Conservation (phyloP, 805 yeast species). For the Suhomyces kilbournensis region DNA sequence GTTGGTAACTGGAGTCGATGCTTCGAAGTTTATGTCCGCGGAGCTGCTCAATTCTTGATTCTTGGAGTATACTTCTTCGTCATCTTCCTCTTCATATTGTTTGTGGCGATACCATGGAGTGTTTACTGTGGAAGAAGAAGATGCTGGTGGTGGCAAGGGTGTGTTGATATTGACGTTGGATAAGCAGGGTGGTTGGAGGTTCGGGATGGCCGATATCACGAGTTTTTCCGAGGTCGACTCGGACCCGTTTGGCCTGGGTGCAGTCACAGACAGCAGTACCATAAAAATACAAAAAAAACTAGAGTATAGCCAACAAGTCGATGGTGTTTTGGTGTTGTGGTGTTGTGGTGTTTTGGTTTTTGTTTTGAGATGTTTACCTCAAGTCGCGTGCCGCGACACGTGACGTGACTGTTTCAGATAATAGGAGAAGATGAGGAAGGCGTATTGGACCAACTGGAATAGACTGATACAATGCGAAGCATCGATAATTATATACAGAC, state of each 20-base stretch:
- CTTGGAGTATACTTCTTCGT: conserved; percentile 2
- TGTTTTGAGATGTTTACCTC: background rate
- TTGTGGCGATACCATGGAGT: conserved; percentile 10
- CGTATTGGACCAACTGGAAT: no score
- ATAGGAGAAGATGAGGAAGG: no score
- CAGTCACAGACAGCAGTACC: background rate
- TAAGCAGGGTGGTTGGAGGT: conserved; percentile 10
- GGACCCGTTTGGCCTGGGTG: background rate
- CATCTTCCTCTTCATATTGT: conserved; percentile 8
- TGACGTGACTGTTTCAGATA: background rate
- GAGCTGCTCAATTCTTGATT: background rate
- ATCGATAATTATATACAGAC: no score
- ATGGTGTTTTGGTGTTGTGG: background rate
- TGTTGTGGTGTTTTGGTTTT: background rate
- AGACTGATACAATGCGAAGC: no score
- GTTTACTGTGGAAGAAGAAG: conserved; percentile 1
- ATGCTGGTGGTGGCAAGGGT: conserved; percentile 3
- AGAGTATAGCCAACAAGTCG: background rate
- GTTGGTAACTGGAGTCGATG: conserved; percentile 22
- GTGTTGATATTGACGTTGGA: background rate
- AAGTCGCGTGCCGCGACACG: background rate
- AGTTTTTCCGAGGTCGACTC: background rate
- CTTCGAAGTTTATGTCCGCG: conserved; percentile 12
- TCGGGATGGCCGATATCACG: conserved; percentile 8
- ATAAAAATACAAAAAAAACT: background rate